Conservation (phyloP, 192 early-diverging fungal genomes). For the Coemansia reversa region DNA sequence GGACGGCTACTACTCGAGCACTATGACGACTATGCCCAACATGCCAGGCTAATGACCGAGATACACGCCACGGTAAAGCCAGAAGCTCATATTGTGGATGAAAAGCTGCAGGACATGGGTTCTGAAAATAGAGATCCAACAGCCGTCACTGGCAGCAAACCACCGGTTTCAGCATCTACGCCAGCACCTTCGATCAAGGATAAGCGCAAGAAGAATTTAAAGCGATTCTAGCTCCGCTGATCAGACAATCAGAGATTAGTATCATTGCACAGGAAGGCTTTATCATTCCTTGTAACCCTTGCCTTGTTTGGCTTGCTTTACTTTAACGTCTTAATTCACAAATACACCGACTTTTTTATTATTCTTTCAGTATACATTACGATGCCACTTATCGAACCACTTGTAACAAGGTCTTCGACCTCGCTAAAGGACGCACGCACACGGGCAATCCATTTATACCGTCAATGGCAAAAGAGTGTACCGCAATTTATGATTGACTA, state of each 20-base stretch:
- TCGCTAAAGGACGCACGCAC: conserved; percentile 63
- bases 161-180: not conserved
- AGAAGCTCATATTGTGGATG: conserved; percentile 1
- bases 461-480: conserved; percentile 63
- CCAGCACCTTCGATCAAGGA: conserved; percentile 19
- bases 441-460: conserved; percentile 67
- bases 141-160: not conserved
- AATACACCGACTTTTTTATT: not conserved
- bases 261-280: not conserved
- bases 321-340: not conserved
- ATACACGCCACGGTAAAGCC: conserved; percentile 68
- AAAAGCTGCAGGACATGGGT: not conserved
- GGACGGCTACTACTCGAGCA: conserved; percentile 84
- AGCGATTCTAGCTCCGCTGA: conserved; percentile 24
- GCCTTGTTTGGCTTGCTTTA: not conserved
- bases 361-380: not conserved
- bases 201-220: conserved; percentile 52
- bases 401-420: conserved; percentile 54
- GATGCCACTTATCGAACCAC: conserved; percentile 50
- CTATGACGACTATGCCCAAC: conserved; percentile 80
- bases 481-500: conserved; percentile 73
- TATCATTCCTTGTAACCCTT: not conserved
- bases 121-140: conserved; percentile 29
- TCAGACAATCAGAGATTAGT: too few species aligned
- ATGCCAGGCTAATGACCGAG: conserved; percentile 73